A percentile compares a stretch with the other conserved stretches of the same genome.
Conservation (phyloP, 768 basidiomycete species). For the Polyporus arcularius region DNA sequence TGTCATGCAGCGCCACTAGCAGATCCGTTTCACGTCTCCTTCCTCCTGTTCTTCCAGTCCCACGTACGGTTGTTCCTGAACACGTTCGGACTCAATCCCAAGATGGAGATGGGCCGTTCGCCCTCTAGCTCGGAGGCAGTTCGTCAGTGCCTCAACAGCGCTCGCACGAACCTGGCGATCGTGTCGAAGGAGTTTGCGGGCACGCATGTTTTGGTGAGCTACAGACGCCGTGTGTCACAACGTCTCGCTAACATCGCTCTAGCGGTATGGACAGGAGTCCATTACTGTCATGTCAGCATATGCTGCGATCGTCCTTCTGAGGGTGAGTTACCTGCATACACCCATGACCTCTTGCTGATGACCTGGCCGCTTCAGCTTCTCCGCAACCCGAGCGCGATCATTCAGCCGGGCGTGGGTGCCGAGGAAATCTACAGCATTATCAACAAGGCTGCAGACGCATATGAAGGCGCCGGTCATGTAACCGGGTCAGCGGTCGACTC, state of each 20-base stretch:
- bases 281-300: conserved; percentile 87
- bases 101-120: not conserved
- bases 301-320: conserved; percentile 77
- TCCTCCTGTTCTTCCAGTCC: conserved; percentile 74
- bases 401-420: conserved; percentile 60
- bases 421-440: conserved; percentile 69
- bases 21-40: conserved; percentile 72
- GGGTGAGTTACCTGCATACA: conserved; percentile 43
- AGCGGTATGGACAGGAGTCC: conserved; percentile 87
- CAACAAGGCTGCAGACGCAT: conserved; percentile 72
- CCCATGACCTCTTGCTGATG: not conserved
- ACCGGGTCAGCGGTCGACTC: conserved; percentile 58
- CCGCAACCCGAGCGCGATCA: conserved; percentile 58
- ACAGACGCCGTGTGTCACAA: not conserved
- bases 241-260: conserved; percentile 17
- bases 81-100: conserved; percentile 69
- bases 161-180: conserved; percentile 68
- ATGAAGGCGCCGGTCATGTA: conserved; percentile 66
- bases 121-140: conserved; percentile 60
- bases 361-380: conserved; percentile 50
- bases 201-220: conserved; percentile 61
- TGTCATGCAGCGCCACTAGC: conserved; percentile 56
- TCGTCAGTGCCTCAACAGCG: conserved; percentile 72
- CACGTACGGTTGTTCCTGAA: conserved; percentile 83
- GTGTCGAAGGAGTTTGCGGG: conserved; percentile 72